Evolutionary conservation across 768 basidiomycete species (phyloP).

Genomic region (Naganishia randhawae): DNA sequence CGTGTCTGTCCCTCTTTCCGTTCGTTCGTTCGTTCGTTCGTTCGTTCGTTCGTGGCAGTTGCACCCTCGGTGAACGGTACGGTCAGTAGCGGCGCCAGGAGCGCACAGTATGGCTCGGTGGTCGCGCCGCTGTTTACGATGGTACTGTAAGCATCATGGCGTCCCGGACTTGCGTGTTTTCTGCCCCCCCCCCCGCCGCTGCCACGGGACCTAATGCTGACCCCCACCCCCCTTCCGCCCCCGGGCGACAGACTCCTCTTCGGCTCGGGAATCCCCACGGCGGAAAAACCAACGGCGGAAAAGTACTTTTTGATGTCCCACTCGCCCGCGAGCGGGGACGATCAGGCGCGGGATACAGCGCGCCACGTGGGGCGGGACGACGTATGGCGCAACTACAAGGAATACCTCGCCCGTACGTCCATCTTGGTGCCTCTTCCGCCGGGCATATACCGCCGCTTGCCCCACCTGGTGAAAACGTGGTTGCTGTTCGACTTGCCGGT

Average conservation of each 20-base stretch:
- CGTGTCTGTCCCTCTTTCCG: not conserved
- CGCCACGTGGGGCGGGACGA: no score
- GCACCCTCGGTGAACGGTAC: constrained; percentile 59
- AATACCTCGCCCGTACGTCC: constrained; percentile 60
- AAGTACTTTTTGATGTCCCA: constrained; percentile 60
- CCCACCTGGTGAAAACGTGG: constrained; percentile 57
- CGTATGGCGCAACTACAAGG: constrained; percentile 54
- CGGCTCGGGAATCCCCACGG: constrained; percentile 66
- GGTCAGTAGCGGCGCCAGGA: constrained; percentile 53
- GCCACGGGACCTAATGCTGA: no score
- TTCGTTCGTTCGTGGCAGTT: constrained; percentile 54
- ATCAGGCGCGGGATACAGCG: no score
- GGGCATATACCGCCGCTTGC: constrained; percentile 57
- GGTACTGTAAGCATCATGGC: constrained; percentile 53
- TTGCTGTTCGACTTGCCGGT: constrained; percentile 63
- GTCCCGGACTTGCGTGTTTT: not conserved
- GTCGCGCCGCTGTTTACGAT: constrained; percentile 65
- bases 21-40: constrained; percentile 47
- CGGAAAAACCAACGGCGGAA: constrained; percentile 65
- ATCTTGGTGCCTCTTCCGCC: constrained; percentile 64
- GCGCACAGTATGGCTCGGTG: constrained; percentile 62
- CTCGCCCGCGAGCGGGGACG: no score
- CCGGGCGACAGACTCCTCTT: constrained; percentile 55
- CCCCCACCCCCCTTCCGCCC: not conserved
- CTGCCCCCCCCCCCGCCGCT: no score